A percentile compares a stretch with the other conserved stretches of the same genome.
Evolutionary conservation across 306 rosid species (phyloP).

Genomic region (Hippophae gyantsensis): DNA sequence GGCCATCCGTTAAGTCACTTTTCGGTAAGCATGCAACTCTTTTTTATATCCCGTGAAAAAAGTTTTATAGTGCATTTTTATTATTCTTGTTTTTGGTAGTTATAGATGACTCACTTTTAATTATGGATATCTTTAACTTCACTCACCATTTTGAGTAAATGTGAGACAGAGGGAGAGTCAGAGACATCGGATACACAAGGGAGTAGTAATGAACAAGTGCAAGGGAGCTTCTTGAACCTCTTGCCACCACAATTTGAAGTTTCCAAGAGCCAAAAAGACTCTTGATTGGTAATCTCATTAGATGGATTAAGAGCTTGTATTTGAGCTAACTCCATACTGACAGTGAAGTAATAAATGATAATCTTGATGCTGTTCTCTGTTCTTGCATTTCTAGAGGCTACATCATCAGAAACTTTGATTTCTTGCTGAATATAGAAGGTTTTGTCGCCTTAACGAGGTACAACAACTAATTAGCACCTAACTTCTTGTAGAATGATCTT

Average conservation of each 20-base stretch:
- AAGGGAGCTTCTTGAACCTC: slow-evolving; percentile 72
- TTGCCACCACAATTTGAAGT: slow-evolving; percentile 54
- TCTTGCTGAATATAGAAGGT: slow-evolving; percentile 2
- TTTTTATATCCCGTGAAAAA: not conserved
- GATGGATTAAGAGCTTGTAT: slow-evolving; percentile 16
- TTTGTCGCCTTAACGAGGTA: no score
- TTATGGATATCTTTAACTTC: not conserved
- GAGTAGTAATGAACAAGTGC: slow-evolving; percentile 17
- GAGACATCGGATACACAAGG: slow-evolving; percentile 13
- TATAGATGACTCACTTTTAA: not conserved
- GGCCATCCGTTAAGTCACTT: slow-evolving; percentile 78
- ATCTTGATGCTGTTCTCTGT: slow-evolving; percentile 16
- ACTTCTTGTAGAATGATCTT: no score
- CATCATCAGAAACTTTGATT: slow-evolving; percentile 15
- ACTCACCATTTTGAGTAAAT: slow-evolving; percentile 25
- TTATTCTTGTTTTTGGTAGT: not conserved
- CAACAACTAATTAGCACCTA: no score
- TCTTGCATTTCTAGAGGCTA: slow-evolving; percentile 13
- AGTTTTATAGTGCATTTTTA: not conserved
- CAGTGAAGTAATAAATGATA: slow-evolving; percentile 11
- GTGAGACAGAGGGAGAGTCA: slow-evolving; percentile 42
- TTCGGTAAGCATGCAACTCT: slow-evolving; percentile 49
- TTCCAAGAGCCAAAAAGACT: slow-evolving; percentile 24
- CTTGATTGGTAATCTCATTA: slow-evolving; percentile 22
- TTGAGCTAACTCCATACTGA: slow-evolving; percentile 1